Base-by-base conservation (phyloP, 306 rosid species). In the Quercus alba region DNA sequence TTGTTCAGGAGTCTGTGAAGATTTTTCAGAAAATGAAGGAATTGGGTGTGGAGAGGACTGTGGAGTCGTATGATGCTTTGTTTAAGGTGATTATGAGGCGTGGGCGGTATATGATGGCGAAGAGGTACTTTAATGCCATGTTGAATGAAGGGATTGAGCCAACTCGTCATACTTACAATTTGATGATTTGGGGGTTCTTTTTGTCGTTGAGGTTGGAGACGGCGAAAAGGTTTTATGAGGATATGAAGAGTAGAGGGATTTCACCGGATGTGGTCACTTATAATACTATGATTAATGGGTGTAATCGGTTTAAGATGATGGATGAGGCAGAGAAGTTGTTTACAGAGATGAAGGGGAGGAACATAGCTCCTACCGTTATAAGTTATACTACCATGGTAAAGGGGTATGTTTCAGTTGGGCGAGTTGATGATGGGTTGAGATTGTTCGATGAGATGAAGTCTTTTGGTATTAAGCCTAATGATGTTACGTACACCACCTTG, bases 81-180 rank as follows among this genome's bases (percentile, higher is more conserved):
- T 95, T 87, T 72, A 93, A 89, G 89, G 94, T 89, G 23, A 91
- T 95, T 77, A 19, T 95, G 46, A 86, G 93, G 33, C 55, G 92
- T 21, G 97, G 98, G 13, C 75, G 98, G 54, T 91, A 93, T 77
- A 89, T 91, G 98, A 95, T 95, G 99, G 97, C 93, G 0, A 95
- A 91, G 79, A 87, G 97, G 85, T 86, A 91, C 81, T 93, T 91
- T 18, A 93, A 95, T 82, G 87, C 92, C 0, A 91, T 93, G 98
- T 59, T 95, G 64, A 83, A 82, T 46, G 99, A 95, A 70, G 97
- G 96, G 6, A 83, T 95, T 12, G 88, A 89, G 72, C 99, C 99
- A 5, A 90, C 95, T n/a, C 64, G 87, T 31, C 97, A 92, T 75
- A 93, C 97, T 0, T 93, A 90, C 66, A 91, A 93, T 77, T 13